These are phyloP conservation scores for Pyracantha coccinea DNA, from an alignment of 331 rosid genomes.

Conservation along the genomic window DNA sequence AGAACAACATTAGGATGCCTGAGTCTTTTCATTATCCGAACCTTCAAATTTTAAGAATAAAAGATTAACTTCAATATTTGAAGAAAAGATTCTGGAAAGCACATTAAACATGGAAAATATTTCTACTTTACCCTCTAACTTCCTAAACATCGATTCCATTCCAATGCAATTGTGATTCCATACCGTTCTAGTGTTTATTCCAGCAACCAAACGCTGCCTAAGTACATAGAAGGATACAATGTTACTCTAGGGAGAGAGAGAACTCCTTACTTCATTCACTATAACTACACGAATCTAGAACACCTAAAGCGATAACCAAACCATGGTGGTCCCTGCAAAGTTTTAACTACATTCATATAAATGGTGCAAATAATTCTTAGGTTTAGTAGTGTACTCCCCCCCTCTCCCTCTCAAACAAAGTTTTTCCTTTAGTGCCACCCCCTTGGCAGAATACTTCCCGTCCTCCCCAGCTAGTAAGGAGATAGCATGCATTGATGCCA, in stretches of 20 bases:
- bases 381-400: neutral
- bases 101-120: neutral
- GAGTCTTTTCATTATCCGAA: conserved; percentile 79
- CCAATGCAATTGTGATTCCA: neutral
- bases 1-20: conserved; percentile 98
- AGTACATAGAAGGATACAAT: neutral
- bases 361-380: neutral
- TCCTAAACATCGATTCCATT: neutral
- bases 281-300: neutral
- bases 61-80: conserved; percentile 6
- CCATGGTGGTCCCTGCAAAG: neutral
- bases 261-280: neutral
- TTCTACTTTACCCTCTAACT: neutral
- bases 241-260: neutral
- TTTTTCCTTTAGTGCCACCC: neutral
- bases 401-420: neutral
- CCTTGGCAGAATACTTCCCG: neutral
- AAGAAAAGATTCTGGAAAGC: neutral
- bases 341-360: neutral
- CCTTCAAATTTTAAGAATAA: conserved; percentile 43
- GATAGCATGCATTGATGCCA: neutral
- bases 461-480: neutral
- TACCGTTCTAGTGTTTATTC: neutral
- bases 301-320: neutral
- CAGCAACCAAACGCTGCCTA: neutral